Base-by-base conservation (phyloP, 805 yeast genomes). In the Metschnikowia cubensis region DNA sequence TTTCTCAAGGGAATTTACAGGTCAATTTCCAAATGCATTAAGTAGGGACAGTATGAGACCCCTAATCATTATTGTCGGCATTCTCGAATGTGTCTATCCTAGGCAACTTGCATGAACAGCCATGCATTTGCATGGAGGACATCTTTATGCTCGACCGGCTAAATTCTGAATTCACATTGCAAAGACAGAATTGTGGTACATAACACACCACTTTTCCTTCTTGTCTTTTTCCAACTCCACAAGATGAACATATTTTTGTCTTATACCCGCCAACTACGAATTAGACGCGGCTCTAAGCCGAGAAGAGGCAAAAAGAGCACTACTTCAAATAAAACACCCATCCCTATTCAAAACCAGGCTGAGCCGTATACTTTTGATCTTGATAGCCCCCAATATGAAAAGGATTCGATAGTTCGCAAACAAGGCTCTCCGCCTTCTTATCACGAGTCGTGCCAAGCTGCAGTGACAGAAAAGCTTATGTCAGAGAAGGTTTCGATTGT, bases 141-240 rank as follows among this genome's bases (percentile, higher is more conserved):
- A 18, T 31, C 35, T 3, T 13, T 14, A 31, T 41, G 44, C 33
- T 41, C 25, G 15, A 17, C 18, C 44, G 44, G 33, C 35, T 31
- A 41, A 41, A 41, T 21, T 18, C 11, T 17, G 25, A n/a, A 13
- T 10, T 17, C 8, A 7, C 13, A 41, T 41, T 41, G 18, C 35
- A 18, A 40, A 41, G 35, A 41, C 44, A 41, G 44, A 29, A 29
- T 10, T 31, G 44, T 25, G 29, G 35, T 41, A 41, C 29, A 41
- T 41, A 41, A 41, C 20, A 22, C 25, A 31, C n/a, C 21, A 13
- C 22, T 31, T 21, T 41, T 31, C 35, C 35, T 15, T 15, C 34
- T 14, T 41, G 31, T 17, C 35, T 4, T 17, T 14, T 21, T 13
- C 15, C 33, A 34, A 35, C 11, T 7, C 42, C 33, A 25, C 42